Evolutionary conservation across 2,329 filamentous ascomycete genomes (phyloP), one percentile per base, ranked within the genome.

Genomic region (Capronia americana): DNA sequence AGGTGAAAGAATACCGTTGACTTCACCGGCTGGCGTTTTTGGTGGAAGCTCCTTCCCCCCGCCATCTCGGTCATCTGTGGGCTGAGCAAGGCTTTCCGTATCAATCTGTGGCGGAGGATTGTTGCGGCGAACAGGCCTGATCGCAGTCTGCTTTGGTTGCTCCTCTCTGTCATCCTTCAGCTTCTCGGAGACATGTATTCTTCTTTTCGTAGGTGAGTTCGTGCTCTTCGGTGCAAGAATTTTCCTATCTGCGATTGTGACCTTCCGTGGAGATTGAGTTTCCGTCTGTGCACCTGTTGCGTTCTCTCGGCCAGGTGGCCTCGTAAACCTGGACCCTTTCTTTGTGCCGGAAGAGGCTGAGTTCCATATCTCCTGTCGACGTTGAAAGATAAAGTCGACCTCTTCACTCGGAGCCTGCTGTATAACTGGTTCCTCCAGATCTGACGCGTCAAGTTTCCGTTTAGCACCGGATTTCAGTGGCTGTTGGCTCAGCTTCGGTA

Each of bases 221-320:
- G 69, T 72, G 64, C 68, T 73, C 66, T 73, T 72, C 1, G 70
- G 70, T 7, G 70, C 70, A 17, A 72, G 66, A 7, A 72, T 69
- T 64, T 65, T 72, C 53, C 71, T 66, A 6, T 54, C 28, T 8
- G 54, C 66, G 5, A 14, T 28, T 17, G 61, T 54, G 4, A 30
- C 23, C 55, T 67, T 70, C 46, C 70, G 64, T 14, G 69, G 68
- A 34, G 67, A 68, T 26, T 38, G 50, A 12, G n/a, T 44, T 50
- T 38, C 57, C 20, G 61, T 46, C 11, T 51, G 58, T 12, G 26
- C 44, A 10, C 50, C 26, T n/a, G 56, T 63, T 14, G 68, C 65
- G 48, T 51, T 61, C 32, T 71, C 69, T 26, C 68, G 64, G 4
- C 64, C 66, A 46, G 66, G 63, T 32, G 69, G 63, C 48, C 67